Evolutionary conservation across 2,329 filamentous ascomycete genomes (phyloP), one percentile per base, ranked within the genome.

Genomic region (Botryotinia narcissicola): DNA sequence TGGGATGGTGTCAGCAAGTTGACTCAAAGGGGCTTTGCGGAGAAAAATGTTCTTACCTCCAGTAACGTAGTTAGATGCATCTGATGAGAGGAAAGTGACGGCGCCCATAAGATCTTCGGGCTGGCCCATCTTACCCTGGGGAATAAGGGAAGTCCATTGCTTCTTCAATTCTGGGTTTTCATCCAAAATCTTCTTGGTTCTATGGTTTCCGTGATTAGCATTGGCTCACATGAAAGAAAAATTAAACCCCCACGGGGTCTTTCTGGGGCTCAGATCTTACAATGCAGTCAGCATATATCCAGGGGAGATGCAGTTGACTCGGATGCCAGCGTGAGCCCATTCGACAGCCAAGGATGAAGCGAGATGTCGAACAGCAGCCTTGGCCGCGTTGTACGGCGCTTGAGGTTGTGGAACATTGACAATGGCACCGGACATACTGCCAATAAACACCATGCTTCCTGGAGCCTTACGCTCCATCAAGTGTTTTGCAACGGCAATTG

Each of bases 351-450:
- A 87, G 76, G 92, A 96, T 54, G 93, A 89, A 20, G 94, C 94
- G 75, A 98, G 84, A 83, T 98, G 95, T 75, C 95, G 88, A 63
- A 98, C 92, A 18, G 93, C 96, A 51, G 96, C 95, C 84, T 98
- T 98, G 75, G 94, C 90, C 8, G 92, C 93, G 81, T 98, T 98
- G 85, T 98, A 98, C 0, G 95, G 94, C 63, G 89, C 93, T 82
- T 98, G 95, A 0, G 94, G 94, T 83, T 98, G 95, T 25, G 95
- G 95, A 14, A 98, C 92, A 80, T 98, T 98, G 83, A 98, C 95
- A 79, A 98, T 95, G 72, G 91, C 85, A 62, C 95, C 95, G 70
- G 92, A 95, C 95, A 98, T 98, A 87, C 92, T 96, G 42, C 95
- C 95, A 80, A 97, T 96, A 85, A 97, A 92, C 79, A 98, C 93